Percentiles rank a stretch among this genome's conserved stretches.
These are phyloP conservation scores for Balakata baccata DNA, from an alignment of 345 rosid species.

Conservation along the genomic window DNA sequence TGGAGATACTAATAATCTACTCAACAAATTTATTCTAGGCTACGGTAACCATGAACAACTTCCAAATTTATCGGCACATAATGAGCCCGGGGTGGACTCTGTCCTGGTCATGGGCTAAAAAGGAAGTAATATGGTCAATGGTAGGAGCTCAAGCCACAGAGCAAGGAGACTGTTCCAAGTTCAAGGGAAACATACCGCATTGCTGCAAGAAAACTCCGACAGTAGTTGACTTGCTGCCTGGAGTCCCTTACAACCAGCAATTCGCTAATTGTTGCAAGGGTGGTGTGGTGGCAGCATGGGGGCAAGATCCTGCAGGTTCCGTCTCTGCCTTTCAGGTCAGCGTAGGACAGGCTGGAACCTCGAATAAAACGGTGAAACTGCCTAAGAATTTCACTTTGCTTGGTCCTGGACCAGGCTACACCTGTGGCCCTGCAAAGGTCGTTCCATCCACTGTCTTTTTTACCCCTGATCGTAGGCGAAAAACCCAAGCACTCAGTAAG, in stretches of 20 bases:
- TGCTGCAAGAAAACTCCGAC: conserved; percentile 58
- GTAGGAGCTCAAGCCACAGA: conserved; percentile 74
- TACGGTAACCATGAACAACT: conserved; percentile 57
- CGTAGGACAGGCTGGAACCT: conserved; percentile 69
- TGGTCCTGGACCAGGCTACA: conserved; percentile 76
- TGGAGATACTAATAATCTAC: too few species aligned
- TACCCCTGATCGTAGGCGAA: conserved; percentile 55
- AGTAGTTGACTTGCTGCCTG: conserved; percentile 71
- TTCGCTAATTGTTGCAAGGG: conserved; percentile 66
- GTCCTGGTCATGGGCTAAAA: conserved; percentile 72
- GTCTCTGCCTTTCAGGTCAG: conserved; percentile 69
- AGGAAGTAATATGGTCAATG: conserved; percentile 83
- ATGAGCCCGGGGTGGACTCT: conserved; percentile 75
- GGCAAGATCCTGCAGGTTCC: conserved; percentile 58
- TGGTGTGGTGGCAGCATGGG: conserved; percentile 70
- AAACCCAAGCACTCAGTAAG: conserved; percentile 75
- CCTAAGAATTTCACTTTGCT: conserved; percentile 67
- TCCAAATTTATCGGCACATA: conserved; percentile 65
- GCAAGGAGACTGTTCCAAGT: conserved; percentile 83
- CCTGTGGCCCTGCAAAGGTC: conserved; percentile 71
- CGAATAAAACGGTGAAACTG: conserved; percentile 69
- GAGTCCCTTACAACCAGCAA: conserved; percentile 78
- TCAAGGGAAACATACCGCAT: conserved; percentile 70
- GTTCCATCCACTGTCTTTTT: conserved; percentile 63
- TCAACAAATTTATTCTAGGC: conserved; percentile 35